phyloP scores from a whole-genome alignment of 2,329 filamentous ascomycete genomes.

The Taxawa tesnikishii region DNA sequence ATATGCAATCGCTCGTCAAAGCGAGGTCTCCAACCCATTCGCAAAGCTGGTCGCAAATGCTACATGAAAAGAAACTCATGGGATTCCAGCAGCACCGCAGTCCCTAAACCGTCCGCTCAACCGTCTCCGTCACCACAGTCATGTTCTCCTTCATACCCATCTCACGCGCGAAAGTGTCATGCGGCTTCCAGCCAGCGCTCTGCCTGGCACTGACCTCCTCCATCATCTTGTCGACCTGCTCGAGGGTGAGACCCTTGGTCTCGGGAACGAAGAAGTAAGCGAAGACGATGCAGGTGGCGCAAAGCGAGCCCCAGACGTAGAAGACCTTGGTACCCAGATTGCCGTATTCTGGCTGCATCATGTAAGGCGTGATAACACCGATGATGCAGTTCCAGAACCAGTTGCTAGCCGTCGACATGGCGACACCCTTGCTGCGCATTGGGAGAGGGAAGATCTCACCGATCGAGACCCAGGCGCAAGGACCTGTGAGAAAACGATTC shows the following conservation, averaged over 20 bases:
- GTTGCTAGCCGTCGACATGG: conserved; percentile 76
- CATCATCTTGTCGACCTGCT: conserved; percentile 28
- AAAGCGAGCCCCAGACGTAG: conserved; percentile 31
- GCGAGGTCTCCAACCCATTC: too few relatives aligned
- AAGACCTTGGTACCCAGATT: conserved; percentile 36
- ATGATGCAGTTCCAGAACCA: conserved; percentile 75
- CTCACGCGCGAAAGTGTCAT: conserved; percentile 17
- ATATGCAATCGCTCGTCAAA: too few relatives aligned
- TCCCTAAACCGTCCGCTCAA: conserved; percentile 8
- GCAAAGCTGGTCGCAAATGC: too few relatives aligned
- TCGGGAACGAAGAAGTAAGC: conserved; percentile 27
- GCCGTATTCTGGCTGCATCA: conserved; percentile 48
- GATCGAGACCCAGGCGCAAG: conserved; percentile 32
- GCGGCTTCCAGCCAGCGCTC: conserved; percentile 17
- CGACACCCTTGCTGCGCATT: conserved; percentile 46
- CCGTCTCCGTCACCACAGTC: conserved; percentile 5
- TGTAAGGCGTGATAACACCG: conserved; percentile 61
- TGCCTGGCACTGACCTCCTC: conserved; percentile 33
- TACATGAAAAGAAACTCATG: too few relatives aligned
- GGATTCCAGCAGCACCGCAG: too few relatives aligned
- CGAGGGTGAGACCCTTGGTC: conserved; percentile 26
- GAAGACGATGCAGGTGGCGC: conserved; percentile 19
- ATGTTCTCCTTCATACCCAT: conserved; percentile 10
- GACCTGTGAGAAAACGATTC: too few relatives aligned
- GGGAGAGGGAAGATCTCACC: conserved; percentile 79